Percentiles rank a stretch among this genome's conserved stretches.
phyloP scores from a whole-genome alignment of 2,329 filamentous ascomycete genomes.

The Cyphellophora attinorum region DNA sequence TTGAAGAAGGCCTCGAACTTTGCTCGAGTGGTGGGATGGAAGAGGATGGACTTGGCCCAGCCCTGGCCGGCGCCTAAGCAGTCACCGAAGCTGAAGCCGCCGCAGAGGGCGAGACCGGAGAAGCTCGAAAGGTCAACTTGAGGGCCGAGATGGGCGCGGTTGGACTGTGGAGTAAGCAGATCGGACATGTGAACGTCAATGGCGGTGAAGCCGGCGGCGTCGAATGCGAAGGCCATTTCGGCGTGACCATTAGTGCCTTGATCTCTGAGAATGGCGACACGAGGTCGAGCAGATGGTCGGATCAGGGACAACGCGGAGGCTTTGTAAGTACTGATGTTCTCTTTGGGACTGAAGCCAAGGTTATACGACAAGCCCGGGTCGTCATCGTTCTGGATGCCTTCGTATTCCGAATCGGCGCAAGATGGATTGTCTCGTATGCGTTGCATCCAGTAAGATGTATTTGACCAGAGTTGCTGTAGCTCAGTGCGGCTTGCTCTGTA shows the following conservation, averaged over 20 bases:
- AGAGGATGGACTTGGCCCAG: conserved; percentile 87
- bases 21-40: conserved; percentile 64
- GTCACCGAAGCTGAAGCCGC: conserved; percentile 91
- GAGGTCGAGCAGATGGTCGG: conserved; percentile 52
- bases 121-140: conserved; percentile 74
- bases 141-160: conserved; percentile 47
- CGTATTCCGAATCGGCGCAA: conserved; percentile 77
- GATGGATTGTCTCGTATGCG: conserved; percentile 77
- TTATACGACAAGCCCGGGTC: conserved; percentile 81
- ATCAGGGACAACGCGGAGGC: conserved; percentile 48
- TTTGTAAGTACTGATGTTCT: conserved; percentile 38
- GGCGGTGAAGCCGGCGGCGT: conserved; percentile 78
- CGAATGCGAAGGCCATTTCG: conserved; percentile 98
- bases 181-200: conserved; percentile 97
- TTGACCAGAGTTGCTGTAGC: conserved; percentile 81
- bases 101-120: conserved; percentile 83
- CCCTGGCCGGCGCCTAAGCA: conserved; percentile 90
- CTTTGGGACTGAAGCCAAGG: conserved; percentile 68
- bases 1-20: conserved; percentile 82
- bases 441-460: conserved; percentile 86
- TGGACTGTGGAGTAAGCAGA: conserved; percentile 26
- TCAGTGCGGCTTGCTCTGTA: conserved; percentile 59
- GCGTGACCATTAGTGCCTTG: conserved; percentile 91
- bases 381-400: conserved; percentile 60
- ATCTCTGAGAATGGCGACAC: conserved; percentile 86